Evolutionary conservation across 805 yeast species (phyloP).

Genomic region (Candida xyloterini): DNA sequence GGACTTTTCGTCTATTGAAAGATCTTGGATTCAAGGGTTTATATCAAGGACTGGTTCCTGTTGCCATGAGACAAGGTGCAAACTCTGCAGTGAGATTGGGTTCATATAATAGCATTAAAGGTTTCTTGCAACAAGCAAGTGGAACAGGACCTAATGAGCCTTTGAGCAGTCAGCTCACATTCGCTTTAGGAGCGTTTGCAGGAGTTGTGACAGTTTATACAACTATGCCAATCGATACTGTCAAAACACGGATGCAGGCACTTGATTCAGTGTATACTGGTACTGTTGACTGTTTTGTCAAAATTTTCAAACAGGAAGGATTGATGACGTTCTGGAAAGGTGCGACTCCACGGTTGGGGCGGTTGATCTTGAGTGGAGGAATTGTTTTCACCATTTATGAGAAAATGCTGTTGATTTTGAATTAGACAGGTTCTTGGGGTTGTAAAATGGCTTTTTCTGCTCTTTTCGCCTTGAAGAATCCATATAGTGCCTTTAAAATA

Average conservation of each 20-base stretch:
- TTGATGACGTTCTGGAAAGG: conserved; percentile 94
- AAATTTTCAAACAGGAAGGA: conserved; percentile 84
- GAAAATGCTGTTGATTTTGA: conserved; percentile 67
- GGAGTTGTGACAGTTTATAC: conserved; percentile 87
- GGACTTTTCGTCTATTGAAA: conserved; percentile 59
- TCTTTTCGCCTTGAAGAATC: conserved; percentile 70
- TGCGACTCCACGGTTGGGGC: conserved; percentile 93
- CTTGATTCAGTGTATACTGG: conserved; percentile 76
- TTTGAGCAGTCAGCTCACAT: conserved; percentile 74
- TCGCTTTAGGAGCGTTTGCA: conserved; percentile 85
- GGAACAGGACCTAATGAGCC: conserved; percentile 69
- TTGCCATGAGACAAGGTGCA: conserved; percentile 92
- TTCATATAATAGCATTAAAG: conserved; percentile 84
- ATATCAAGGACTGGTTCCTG: conserved; percentile 88
- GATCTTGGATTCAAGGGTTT: conserved; percentile 84
- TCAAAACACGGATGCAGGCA: conserved; percentile 96
- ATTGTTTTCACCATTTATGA: conserved; percentile 96
- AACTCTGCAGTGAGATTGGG: conserved; percentile 94
- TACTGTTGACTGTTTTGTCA: conserved; percentile 78
- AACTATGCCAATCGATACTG: conserved; percentile 95
- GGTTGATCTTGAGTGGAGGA: conserved; percentile 92
- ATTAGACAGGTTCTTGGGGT: conserved; percentile 24
- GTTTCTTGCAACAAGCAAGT: conserved; percentile 67
- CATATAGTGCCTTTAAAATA: conserved; percentile 62
- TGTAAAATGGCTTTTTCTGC: conserved; percentile 59